Base-by-base conservation (phyloP, 805 yeast species). In the Nakazawaea laoshanensis region DNA sequence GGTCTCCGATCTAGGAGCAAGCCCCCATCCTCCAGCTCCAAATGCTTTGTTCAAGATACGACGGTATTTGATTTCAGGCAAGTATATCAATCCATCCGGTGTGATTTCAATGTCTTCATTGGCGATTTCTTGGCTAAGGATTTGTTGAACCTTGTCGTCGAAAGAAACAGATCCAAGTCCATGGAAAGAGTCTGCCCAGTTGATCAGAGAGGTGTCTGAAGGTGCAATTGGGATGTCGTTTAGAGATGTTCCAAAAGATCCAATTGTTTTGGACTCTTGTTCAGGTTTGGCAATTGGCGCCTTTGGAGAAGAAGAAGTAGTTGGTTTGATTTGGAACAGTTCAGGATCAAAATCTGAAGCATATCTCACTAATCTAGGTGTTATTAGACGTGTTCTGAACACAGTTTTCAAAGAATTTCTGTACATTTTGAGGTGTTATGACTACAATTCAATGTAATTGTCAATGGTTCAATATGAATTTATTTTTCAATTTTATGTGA, bases 1-100 rank as follows among this genome's bases (percentile, higher is more conserved):
- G 1, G 95, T 81, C 42, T 83, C 89, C 0, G 94, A 77, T 36
- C 98, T 64, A 8, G 98, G 97, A 1, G 94, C 95, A 36, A 92
- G 63, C 1, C 97, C 97, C 98, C 98, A 92, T 2, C 94, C 96
- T 18, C 98, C 98, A 5, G 98, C 96, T 3, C 98, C 98, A 63
- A 92, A 89, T 0, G 97, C 94, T 24, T 67, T 67, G 57, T 89
- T 89, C 43, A 92, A 58, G 15, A 88, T 79, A 28, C 98, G 70
- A 43, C 98, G 72, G 52, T 92, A 92, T 52, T 89, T 89, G 58
- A 92, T 92, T 53, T 92, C 98, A 0, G 98, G 98, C 29, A 92
- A 61, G 48, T 85, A 92, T 6, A 92, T 55, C 32, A 92, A 61
- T 11, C 97, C 97, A 53, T 92, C 98, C 1, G 97, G 97, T 40